Conservation (phyloP, 805 yeast genomes). For the Candida adriatica region DNA sequence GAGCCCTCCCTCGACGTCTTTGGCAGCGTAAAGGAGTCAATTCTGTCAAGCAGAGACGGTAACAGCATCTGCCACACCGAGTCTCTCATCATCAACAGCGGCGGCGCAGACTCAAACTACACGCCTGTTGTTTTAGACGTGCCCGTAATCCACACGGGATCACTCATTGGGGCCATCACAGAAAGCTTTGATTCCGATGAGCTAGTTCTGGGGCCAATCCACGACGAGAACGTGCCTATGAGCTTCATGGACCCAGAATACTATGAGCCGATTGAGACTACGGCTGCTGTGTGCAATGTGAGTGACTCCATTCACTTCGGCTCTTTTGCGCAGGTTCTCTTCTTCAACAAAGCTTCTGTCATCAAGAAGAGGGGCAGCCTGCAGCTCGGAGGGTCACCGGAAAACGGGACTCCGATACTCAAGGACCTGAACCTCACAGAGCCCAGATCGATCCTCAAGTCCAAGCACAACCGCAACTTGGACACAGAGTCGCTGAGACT, state of each 20-base stretch:
- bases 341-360: constrained; percentile 8
- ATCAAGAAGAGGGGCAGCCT: constrained; percentile 1
- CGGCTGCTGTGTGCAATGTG: neutral
- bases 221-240: constrained; percentile 4
- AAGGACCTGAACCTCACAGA: neutral
- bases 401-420: neutral
- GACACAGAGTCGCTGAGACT: constrained; percentile 8
- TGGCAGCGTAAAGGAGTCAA: neutral
- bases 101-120: constrained; percentile 4
- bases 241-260: constrained; percentile 7
- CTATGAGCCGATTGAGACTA: constrained; percentile 1
- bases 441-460: constrained; percentile 10
- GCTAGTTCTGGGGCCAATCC: too few species aligned
- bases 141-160: constrained; percentile 7
- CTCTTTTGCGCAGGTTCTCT: constrained; percentile 8
- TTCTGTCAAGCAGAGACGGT: too few species aligned
- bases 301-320: constrained; percentile 7
- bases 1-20: constrained; percentile 1
- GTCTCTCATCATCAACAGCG: too few species aligned
- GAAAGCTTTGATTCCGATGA: neutral
- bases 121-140: constrained; percentile 9
- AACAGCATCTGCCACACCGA: too few species aligned
- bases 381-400: neutral
- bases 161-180: constrained; percentile 5
- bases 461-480: constrained; percentile 6